Percentiles rank a stretch among this genome's conserved stretches.
Conservation (phyloP, 1,139 yeast genomes). For the Candida anutae region DNA sequence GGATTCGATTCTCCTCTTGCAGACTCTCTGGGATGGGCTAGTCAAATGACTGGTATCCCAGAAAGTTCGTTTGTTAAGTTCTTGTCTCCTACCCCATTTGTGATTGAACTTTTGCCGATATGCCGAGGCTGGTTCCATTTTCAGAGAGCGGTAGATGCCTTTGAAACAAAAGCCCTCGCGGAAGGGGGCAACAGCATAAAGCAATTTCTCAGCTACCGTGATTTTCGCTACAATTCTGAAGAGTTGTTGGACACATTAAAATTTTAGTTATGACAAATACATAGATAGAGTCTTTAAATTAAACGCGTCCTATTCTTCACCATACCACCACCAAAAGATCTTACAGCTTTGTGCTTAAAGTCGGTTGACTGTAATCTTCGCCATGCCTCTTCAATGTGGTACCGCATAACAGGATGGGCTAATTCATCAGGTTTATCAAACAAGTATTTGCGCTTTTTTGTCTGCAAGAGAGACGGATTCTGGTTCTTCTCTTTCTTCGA, state of each 20-base stretch:
- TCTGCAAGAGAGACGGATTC: constrained; percentile 11
- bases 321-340: constrained; percentile 74
- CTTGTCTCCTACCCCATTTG: constrained; percentile 8
- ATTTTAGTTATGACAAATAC: neutral
- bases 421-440: constrained; percentile 91
- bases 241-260: constrained; percentile 3
- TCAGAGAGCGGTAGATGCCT: constrained; percentile 20
- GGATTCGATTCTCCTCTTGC: constrained; percentile 2
- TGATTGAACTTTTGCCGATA: constrained; percentile 26
- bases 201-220: constrained; percentile 27
- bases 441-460: constrained; percentile 45
- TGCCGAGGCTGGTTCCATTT: constrained; percentile 28
- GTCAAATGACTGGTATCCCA: constrained; percentile 13
- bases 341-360: constrained; percentile 55
- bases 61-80: constrained; percentile 13
- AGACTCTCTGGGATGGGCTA: constrained; percentile 2
- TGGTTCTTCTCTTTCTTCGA: constrained; percentile 22
- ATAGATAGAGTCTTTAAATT: constrained; percentile 14
- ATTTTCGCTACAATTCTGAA: constrained; percentile 20
- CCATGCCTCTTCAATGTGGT: constrained; percentile 91
- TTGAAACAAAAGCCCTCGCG: constrained; percentile 14
- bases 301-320: constrained; percentile 34
- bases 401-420: constrained; percentile 72
- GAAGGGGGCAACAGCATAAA: constrained; percentile 19
- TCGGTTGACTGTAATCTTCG: constrained; percentile 63